Evolutionary conservation across 768 basidiomycete genomes (phyloP), one percentile per base, ranked within the genome.

Genomic region (Hypholoma fasciculare): DNA sequence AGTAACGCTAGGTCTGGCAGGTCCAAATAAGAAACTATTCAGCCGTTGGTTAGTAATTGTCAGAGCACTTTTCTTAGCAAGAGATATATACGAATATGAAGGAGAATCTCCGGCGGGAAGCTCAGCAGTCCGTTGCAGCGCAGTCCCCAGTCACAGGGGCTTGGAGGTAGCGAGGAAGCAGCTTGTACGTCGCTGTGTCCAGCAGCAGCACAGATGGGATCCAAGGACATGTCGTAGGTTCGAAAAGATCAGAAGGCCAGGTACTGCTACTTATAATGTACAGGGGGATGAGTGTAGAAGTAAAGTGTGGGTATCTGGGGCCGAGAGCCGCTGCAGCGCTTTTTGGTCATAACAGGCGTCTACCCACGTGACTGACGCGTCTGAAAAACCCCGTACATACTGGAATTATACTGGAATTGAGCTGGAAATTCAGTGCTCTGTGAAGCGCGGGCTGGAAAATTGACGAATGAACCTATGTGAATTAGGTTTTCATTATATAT

Each of bases 21-120:
- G 70, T 91, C 90, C 54, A 92, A 76, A 68, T 82, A 91, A 0
- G 86, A 84, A 46, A 88, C 89, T 90, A 56, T 2, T 19, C 47
- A 43, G 48, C 34, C 7, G 27, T 7, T 36, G 23, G n/a, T 27
- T 13, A 30, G 37, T 30, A 19, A 54, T 34, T 23, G 56, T 17
- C 38, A 46, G 20, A 44, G 16, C 42, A 49, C 7, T 30, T 52
- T 27, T 14, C 36, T 52, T 34, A 56, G 23, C 53, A 34, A 46
- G n/a, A 49, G 16, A 43, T 43, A 65, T 82, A 57, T 62, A 87
- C 87, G 72, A 30, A 89, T 87, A 62, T 85, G 74, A 46, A 89
- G 76, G 26, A 84, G 59, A 36, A 82, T 72, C 69, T 90, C 88
- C 23, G 79, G 74, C 17, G 87, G 85, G 11, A 88, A 65, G 50